Conservation (phyloP, 2,329 filamentous ascomycete genomes). For the Parascedosporium putredinis region DNA sequence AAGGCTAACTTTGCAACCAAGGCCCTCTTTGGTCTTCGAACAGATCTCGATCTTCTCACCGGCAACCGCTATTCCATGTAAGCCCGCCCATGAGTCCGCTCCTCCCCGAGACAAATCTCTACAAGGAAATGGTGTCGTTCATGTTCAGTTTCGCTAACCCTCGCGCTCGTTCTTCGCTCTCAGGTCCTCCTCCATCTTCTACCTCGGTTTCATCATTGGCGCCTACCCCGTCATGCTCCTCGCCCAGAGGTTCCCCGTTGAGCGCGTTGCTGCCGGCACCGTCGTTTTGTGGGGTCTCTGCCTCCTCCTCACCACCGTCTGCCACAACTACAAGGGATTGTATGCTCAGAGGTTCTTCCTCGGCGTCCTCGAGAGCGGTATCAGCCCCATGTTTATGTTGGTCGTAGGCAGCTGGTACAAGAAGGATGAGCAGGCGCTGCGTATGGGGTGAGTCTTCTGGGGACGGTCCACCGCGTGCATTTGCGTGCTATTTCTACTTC, state of each 20-base stretch:
- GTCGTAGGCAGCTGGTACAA: constrained; percentile 37
- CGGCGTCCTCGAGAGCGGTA: constrained; percentile 34
- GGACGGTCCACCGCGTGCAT: too few species aligned
- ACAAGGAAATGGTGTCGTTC: too few species aligned
- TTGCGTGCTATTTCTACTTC: too few species aligned
- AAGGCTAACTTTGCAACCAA: constrained; percentile 16
- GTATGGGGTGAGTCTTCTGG: constrained; percentile 21
- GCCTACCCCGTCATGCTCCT: constrained; percentile 24
- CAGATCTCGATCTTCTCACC: constrained; percentile 23
- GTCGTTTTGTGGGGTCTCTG: constrained; percentile 19
- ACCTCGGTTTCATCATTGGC: constrained; percentile 24
- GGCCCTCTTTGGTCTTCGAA: constrained; percentile 24
- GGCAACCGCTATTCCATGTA: constrained; percentile 20
- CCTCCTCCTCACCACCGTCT: constrained; percentile 30
- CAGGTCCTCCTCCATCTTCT: constrained; percentile 31
- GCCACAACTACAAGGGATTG: constrained; percentile 29
- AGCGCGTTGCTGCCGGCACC: constrained; percentile 10
- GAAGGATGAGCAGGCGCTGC: constrained; percentile 28
- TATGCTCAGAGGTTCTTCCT: constrained; percentile 33
- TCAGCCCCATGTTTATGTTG: constrained; percentile 39
- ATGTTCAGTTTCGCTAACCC: background rate
- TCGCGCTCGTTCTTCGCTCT: constrained; percentile 15
- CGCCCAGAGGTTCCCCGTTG: constrained; percentile 14
- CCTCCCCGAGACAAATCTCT: too few species aligned
- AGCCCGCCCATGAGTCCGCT: too few species aligned